Base-by-base conservation (phyloP, 768 basidiomycete species). In the Cyclocybe cylindracea region DNA sequence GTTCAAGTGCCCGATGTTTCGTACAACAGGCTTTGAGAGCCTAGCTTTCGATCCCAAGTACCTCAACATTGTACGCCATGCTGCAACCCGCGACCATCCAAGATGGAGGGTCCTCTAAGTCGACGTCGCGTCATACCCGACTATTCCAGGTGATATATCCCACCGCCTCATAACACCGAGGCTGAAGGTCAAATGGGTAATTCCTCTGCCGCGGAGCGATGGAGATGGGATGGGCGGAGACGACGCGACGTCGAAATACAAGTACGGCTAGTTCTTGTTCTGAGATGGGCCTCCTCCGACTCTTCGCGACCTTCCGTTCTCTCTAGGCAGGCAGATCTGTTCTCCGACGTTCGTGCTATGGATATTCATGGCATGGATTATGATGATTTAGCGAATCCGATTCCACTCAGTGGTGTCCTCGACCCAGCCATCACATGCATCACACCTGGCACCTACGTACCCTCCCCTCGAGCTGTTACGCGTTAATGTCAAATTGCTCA, bases 351-450 rank as follows among this genome's bases (percentile, higher is more conserved):
- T 2, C 62, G 66, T 9, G 86, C 86, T 2, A 86, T 85, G 1
- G 78, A 87, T 63, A 86, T 89, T 39, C 77, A 77, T 48, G 74
- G 73, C n/a, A 78, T 78, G 0, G 70, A 73, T 44, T 87, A 79
- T 57, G 85, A 87, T 58, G 65, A 70, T 42, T 75, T 82, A 37
- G 65, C 66, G 5, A 74, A 79, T 47, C 77, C 85, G 0, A 72
- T 87, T 19, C 75, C 85, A 1, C 61, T 66, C 7, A 67, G 69
- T 32, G 85, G 85, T 8, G 67, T 70, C 10, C 67, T 88, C 9
- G 70, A 73, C 54, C 62, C 63, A 2, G 67, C 52, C 37, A 75
- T 87, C 60, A 76, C 66, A 0, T 76, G 85, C 37, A 75, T 87
- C 60, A 76, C 66, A 0, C 77, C 85, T 5, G 85, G 80, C 1